A percentile compares a stretch with the other conserved stretches of the same genome.
Conservation (phyloP, 2,329 filamentous ascomycete genomes). For the Venturia asperata region DNA sequence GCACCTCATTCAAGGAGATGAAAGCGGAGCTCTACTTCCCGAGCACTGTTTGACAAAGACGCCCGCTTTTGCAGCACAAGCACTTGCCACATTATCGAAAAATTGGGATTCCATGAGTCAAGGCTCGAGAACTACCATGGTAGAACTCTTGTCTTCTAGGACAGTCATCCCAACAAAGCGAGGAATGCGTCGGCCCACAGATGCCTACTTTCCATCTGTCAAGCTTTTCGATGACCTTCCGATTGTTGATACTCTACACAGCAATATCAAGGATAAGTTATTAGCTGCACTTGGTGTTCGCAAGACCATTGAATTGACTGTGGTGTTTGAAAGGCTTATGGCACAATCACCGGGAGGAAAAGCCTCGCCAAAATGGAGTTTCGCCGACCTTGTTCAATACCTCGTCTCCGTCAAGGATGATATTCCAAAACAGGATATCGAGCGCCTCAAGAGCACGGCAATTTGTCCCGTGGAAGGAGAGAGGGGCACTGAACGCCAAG, state of each 20-base stretch:
- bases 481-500: slow-evolving; percentile 22
- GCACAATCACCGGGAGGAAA: slow-evolving; percentile 41
- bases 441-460: slow-evolving; percentile 65
- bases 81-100: slow-evolving; percentile 76
- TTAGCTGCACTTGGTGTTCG: slow-evolving; percentile 75
- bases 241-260: slow-evolving; percentile 61
- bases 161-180: slow-evolving; percentile 82
- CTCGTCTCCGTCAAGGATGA: slow-evolving; percentile 83
- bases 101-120: slow-evolving; percentile 76
- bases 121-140: slow-evolving; percentile 58
- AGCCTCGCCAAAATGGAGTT: slow-evolving; percentile 64
- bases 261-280: slow-evolving; percentile 85
- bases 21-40: slow-evolving; percentile 51
- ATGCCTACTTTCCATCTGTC: slow-evolving; percentile 90
- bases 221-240: slow-evolving; percentile 92
- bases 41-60: slow-evolving; percentile 65
- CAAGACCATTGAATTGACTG: slow-evolving; percentile 89
- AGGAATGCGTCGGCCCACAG: slow-evolving; percentile 77
- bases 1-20: slow-evolving; percentile 64
- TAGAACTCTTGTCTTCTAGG: slow-evolving; percentile 54
- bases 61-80: slow-evolving; percentile 65
- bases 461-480: slow-evolving; percentile 71
- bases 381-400: slow-evolving; percentile 88
- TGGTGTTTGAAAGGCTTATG: slow-evolving; percentile 83
- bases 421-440: slow-evolving; percentile 76